Base-by-base conservation (phyloP, 1,284 basidiomycete genomes). In the Porogramme epimiltina region DNA sequence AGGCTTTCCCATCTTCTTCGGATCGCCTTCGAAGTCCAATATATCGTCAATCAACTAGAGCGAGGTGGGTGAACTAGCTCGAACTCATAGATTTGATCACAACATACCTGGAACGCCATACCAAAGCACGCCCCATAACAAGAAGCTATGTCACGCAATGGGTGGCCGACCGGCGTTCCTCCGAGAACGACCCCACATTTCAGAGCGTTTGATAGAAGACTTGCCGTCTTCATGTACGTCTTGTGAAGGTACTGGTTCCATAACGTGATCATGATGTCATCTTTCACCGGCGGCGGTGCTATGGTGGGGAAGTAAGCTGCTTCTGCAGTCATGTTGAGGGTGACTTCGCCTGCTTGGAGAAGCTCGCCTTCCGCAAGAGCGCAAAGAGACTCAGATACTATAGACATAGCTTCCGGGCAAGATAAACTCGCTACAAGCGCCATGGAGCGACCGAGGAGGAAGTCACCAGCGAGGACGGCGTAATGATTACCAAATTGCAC, bases 221-320 rank as follows among this genome's bases (percentile, higher is more conserved):
- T 50, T 16, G 48, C 41, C 2, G 48, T 50, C 48, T 50, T 50
- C 48, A 50, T 50, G 41, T 50, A 50, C 15, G 42, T 50, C 48
- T 50, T 42, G 15, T 34, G 16, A 11, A 50, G 42, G 42, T 50
- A 50, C 33, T 43, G 23, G 9, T 50, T n/a, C 48, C 48, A 50
- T 8, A 43, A 25, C 11, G 19, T 16, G n/a, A 33, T 19, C 19
- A 44, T 11, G 24, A 19, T 9, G 6, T 16, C 42, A 13, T 38
- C 48, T 10, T 43, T 31, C 36, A 22, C 25, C 2, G 37, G 31
- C 25, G 19, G 26, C 8, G 9, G 38, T 4, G n/a, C 38, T 20
- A 18, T 16, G 26, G 28, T 19, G 26, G n/a, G n/a, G n/a, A n/a
- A n/a, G n/a, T n/a, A n/a, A n/a, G n/a, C n/a, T n/a, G n/a, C n/a